Conservation (phyloP, 306 rosid species). For the Prunus kanzakura region DNA sequence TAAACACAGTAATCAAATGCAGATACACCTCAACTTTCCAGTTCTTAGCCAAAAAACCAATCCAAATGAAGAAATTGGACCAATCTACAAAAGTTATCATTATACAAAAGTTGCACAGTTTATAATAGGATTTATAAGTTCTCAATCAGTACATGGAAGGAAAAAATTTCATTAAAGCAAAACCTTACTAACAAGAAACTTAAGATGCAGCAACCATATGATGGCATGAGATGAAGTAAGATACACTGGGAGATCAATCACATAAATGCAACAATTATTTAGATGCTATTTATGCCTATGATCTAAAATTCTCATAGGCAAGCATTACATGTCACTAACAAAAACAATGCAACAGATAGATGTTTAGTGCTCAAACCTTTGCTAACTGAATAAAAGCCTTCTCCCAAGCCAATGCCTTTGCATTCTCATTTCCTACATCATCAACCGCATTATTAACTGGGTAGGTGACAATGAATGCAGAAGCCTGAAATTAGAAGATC, state of each 20-base stretch:
- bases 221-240: background rate
- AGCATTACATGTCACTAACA: slow-evolving; percentile 19
- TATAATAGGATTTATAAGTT: background rate
- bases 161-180: background rate
- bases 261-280: slow-evolving; percentile 4
- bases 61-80: background rate
- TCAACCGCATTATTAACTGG: slow-evolving; percentile 87
- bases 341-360: slow-evolving; percentile 7
- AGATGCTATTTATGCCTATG: slow-evolving; percentile 14
- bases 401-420: slow-evolving; percentile 84
- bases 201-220: background rate
- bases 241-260: background rate
- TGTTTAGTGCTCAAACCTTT: slow-evolving; percentile 55
- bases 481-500: slow-evolving; percentile 62
- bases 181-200: background rate
- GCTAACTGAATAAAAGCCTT: slow-evolving; percentile 77
- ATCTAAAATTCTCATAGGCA: slow-evolving; percentile 22
- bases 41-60: background rate
- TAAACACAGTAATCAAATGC: background rate
- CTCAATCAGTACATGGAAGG: background rate
- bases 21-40: background rate
- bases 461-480: slow-evolving; percentile 83
- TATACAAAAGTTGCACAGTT: background rate
- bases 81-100: background rate
- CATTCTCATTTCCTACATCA: slow-evolving; percentile 73